A percentile compares a stretch with the other conserved stretches of the same genome.
These are phyloP conservation scores for Castanea crenata DNA, from an alignment of 306 rosid species.

Conservation along the genomic window DNA sequence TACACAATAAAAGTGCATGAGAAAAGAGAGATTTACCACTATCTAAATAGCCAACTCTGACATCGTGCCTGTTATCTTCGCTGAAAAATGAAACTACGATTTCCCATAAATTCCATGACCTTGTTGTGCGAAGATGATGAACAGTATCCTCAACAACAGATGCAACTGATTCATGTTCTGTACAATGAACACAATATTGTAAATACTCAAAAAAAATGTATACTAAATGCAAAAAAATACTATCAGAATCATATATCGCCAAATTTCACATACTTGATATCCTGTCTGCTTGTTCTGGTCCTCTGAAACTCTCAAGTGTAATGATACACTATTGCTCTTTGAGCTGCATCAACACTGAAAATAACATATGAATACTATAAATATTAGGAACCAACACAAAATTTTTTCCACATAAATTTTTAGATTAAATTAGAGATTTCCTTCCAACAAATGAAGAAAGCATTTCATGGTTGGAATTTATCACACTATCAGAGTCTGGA, in stretches of 20 bases:
- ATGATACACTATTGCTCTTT: not conserved
- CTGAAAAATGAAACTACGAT: not conserved
- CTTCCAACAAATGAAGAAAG: slow-evolving; percentile 7
- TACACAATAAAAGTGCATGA: no score
- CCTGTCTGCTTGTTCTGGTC: slow-evolving; percentile 3
- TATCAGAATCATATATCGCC: not conserved
- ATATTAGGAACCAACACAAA: not conserved
- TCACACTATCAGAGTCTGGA: not conserved
- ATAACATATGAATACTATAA: not conserved
- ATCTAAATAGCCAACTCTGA: slow-evolving; percentile 1
- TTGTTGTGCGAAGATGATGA: not conserved
- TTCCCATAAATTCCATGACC: not conserved
- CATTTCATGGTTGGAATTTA: not conserved
- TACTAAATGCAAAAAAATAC: not conserved
- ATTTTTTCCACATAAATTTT: no score
- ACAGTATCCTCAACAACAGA: slow-evolving; percentile 2
- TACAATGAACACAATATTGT: no score
- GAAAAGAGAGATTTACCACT: not conserved
- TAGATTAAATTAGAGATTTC: not conserved
- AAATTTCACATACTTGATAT: not conserved
- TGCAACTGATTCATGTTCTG: not conserved
- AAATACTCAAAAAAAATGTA: no score
- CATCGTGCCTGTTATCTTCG: not conserved
- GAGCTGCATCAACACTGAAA: not conserved
- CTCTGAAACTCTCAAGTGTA: slow-evolving; percentile 2